Evolutionary conservation across 306 rosid species (phyloP).

Genomic region (Crataegus laevigata): DNA sequence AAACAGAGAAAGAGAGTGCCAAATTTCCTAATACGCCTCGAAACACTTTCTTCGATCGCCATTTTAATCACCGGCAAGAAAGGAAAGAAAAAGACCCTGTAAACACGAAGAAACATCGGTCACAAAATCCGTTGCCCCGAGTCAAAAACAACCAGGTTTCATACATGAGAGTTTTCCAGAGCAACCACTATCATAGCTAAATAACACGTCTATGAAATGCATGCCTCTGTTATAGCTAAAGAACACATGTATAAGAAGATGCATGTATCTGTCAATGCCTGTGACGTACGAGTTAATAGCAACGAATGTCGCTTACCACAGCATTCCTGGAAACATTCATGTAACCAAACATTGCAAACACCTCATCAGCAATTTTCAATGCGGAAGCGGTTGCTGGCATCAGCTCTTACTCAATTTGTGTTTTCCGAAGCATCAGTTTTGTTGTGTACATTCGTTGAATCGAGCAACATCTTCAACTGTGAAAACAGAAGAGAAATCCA

Average conservation of each 20-base stretch:
- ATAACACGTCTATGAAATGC: not conserved
- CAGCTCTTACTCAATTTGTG: not conserved
- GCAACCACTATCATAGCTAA: slow-evolving; percentile 1
- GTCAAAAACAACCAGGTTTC: not conserved
- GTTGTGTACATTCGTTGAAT: not conserved
- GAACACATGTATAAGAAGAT: not conserved
- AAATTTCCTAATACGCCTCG: not conserved
- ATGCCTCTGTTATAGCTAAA: not conserved
- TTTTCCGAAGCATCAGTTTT: not conserved
- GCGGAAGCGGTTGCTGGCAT: not conserved
- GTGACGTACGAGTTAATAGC: not conserved
- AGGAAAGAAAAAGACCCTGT: not conserved
- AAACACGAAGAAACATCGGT: not conserved
- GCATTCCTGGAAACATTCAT: not conserved
- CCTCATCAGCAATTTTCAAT: not conserved
- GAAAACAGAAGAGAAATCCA: not conserved
- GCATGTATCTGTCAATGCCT: not conserved
- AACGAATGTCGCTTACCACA: not conserved
- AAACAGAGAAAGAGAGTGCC: not conserved
- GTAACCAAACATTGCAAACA: not conserved
- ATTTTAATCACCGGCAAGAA: not conserved
- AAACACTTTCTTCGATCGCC: not conserved
- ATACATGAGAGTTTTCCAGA: not conserved
- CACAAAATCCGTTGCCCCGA: not conserved
- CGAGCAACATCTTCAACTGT: not conserved